These are phyloP conservation scores for Fusarium udum DNA, from an alignment of 2,329 filamentous ascomycete genomes.

Conservation along the genomic window DNA sequence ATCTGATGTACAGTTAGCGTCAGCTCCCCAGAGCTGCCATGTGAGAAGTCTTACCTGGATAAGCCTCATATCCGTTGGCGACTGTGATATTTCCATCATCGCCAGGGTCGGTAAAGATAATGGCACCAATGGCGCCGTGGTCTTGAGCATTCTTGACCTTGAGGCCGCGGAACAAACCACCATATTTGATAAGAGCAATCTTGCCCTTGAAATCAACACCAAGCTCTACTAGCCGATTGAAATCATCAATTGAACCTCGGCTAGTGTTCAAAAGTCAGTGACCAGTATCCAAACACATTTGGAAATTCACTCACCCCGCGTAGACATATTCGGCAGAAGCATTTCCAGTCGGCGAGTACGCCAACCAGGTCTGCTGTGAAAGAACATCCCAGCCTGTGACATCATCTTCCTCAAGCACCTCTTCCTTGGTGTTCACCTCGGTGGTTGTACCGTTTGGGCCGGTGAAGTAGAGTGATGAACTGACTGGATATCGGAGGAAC, in stretches of 20 bases:
- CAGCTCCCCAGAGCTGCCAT: rapidly evolving
- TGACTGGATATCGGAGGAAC: conserved; percentile 69
- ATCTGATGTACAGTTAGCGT: conserved; percentile 24
- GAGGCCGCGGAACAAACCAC: conserved; percentile 78
- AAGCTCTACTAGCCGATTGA: conserved; percentile 73
- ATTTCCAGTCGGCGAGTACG: conserved; percentile 82
- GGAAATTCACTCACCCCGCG: conserved; percentile 63
- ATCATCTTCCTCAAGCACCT: conserved; percentile 76
- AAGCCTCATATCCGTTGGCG: conserved; percentile 75
- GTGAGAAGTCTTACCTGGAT: conserved; percentile 59
- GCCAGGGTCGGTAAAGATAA: conserved; percentile 86
- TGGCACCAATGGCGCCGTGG: conserved; percentile 80
- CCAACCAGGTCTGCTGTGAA: conserved; percentile 79
- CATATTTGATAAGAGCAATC: conserved; percentile 82
- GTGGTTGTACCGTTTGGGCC: conserved; percentile 59
- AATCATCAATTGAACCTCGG: conserved; percentile 76
- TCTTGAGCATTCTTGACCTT: conserved; percentile 88
- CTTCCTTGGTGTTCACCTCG: conserved; percentile 76
- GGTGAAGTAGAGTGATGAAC: conserved; percentile 58
- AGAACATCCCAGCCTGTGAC: conserved; percentile 74
- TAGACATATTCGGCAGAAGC: conserved; percentile 80
- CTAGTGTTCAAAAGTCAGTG: conserved; percentile 21
- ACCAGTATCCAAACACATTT: rapidly evolving
- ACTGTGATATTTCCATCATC: conserved; percentile 82
- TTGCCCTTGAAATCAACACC: conserved; percentile 78